Base-by-base conservation (phyloP, 129 eudicot genomes). In the Centella asiatica region DNA sequence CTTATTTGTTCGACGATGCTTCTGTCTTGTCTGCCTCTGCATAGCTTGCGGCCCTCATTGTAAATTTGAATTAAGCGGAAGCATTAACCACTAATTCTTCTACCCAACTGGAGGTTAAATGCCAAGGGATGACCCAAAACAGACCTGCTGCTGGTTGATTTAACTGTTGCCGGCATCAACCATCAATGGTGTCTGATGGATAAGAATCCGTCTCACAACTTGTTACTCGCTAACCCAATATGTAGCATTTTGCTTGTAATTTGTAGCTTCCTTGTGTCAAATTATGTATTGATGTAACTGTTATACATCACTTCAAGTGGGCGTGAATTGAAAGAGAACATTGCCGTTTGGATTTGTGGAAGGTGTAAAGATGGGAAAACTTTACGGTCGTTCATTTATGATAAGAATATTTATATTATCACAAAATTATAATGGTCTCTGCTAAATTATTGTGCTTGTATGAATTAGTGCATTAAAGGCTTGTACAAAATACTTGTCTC, bases 81-180 rank as follows among this genome's bases (percentile, higher is more conserved):
- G 63, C 63, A 34, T 34, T 58, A 34, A 4, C 63, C 34, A 34
- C 46, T 58, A 40, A 58, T 58, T 56, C 61, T 56, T 56, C 62
- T n/a, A 18, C 12, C 2, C 22, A 40, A 58, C 28, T 34, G 10
- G 4, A 20, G 20, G 19, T 58, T 19, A 12, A 29, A 22, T 19
- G 29, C 63, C 45, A 57, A 57, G 63, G 15, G 63, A 20, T 57
- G 63, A 34, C 63, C 31, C 1, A 10, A 20, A 4, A 56, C 34
- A n/a, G 14, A 34, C 45, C 63, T 31, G 42, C 12, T 57, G 63
- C 63, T 24, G n/a, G 45, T 33, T 57, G 63, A 57, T 57, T 28
- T 24, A 57, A 3, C 20, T 10, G 63, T 34, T 19, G n/a, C 20
- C 13, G 63, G 63, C 44, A 57, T 58, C 45, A 19, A 33, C 34